A percentile compares a stretch with the other conserved stretches of the same genome.
These are phyloP conservation scores for Ochromonas danica DNA, from an alignment of 108 stramenopile genomes.

Conservation along the genomic window DNA sequence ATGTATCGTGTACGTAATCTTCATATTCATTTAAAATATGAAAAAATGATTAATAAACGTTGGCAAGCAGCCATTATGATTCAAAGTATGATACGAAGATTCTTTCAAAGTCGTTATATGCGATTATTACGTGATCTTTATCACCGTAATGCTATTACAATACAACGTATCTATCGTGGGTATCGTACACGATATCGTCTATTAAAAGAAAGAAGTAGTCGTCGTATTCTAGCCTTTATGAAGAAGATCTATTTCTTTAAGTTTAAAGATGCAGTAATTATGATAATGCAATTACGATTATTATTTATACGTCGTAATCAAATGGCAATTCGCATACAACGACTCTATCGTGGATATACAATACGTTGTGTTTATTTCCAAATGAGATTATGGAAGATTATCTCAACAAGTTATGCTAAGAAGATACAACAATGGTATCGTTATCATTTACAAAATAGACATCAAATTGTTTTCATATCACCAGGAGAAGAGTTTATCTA, in stretches of 20 bases:
- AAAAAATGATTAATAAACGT: background rate
- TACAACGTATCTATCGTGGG: slow-evolving; percentile 28
- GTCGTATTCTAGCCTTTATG: background rate
- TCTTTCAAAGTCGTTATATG: background rate
- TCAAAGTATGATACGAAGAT: slow-evolving; percentile 18
- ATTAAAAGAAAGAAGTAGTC: background rate
- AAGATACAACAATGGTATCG: background rate
- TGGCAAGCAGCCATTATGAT: background rate
- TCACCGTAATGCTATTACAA: background rate
- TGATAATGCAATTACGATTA: slow-evolving; percentile 2
- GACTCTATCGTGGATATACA: slow-evolving; percentile 2
- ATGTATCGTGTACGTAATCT: background rate
- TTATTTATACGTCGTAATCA: background rate
- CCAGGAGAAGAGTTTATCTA: background rate
- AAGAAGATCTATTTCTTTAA: slow-evolving; percentile 4
- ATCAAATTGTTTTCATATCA: background rate
- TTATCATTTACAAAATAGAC: background rate
- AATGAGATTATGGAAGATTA: background rate
- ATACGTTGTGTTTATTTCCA: background rate
- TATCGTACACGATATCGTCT: background rate
- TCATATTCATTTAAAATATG: background rate
- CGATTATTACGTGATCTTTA: background rate
- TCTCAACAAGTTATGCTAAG: background rate
- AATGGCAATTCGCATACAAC: background rate
- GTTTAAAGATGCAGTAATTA: slow-evolving; percentile 14